Conservation (phyloP, 352 stramenopile species). For the Pythium volutum region DNA sequence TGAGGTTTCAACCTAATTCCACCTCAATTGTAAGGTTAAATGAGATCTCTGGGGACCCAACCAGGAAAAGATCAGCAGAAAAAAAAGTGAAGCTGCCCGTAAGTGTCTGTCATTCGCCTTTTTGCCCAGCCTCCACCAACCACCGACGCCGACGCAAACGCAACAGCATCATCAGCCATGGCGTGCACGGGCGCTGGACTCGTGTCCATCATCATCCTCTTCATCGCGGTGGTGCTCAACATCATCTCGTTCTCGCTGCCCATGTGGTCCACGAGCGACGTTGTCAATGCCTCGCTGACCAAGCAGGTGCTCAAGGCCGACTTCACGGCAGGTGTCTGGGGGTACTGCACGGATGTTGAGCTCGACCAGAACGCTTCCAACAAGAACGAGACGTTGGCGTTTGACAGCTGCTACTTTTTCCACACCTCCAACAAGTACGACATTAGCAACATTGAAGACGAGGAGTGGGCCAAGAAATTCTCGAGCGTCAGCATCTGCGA, state of each 20-base stretch:
- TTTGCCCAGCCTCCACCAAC: slow-evolving; percentile 8
- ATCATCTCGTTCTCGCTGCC: slow-evolving; percentile 58
- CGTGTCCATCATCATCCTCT: slow-evolving; percentile 56
- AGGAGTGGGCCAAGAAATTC: slow-evolving; percentile 43
- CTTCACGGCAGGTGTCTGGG: slow-evolving; percentile 61
- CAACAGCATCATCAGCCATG: slow-evolving; percentile 29
- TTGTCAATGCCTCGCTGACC: slow-evolving; percentile 38
- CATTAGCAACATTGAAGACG: slow-evolving; percentile 28
- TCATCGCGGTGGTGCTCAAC: slow-evolving; percentile 55
- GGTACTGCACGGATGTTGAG: slow-evolving; percentile 61
- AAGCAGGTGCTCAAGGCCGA: slow-evolving; percentile 36
- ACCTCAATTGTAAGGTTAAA: slow-evolving; percentile 29
- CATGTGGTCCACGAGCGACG: slow-evolving; percentile 59
- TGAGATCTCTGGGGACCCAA: slow-evolving; percentile 14
- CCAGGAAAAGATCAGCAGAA: neutral
- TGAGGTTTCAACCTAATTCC: no score
- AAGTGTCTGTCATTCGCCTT: slow-evolving; percentile 13
- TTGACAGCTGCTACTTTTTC: slow-evolving; percentile 76
- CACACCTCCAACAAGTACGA: slow-evolving; percentile 60
- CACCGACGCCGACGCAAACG: neutral
- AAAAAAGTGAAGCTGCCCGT: neutral
- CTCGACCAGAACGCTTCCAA: slow-evolving; percentile 21
- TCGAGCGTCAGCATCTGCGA: slow-evolving; percentile 57
- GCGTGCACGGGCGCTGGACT: slow-evolving; percentile 50
- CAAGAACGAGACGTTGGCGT: slow-evolving; percentile 30